Percentiles rank a stretch among this genome's conserved stretches.
Evolutionary conservation across 495 filamentous ascomycete species (phyloP).

Genomic region (Penicillium cataractarum): DNA sequence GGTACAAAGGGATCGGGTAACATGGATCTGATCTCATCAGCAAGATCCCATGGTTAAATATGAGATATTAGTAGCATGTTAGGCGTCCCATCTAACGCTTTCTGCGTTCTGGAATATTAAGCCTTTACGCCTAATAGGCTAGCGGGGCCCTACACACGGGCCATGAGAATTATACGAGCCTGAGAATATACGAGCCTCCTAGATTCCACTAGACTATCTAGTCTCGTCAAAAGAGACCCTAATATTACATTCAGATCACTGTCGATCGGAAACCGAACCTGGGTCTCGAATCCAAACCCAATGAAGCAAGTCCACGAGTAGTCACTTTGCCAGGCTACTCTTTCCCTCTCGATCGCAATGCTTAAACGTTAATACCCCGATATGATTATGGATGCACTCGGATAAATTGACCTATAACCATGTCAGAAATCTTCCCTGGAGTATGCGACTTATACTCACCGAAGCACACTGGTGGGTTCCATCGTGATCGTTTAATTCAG

Average conservation of each 20-base stretch:
- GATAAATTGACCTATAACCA: conserved; percentile 1
- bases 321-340: background rate
- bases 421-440: background rate
- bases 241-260: background rate
- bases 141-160: no score
- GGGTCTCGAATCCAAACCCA: background rate
- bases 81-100: no score
- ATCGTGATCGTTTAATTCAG: conserved; percentile 2
- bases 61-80: no score
- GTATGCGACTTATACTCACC: background rate
- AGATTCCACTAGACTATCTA: no score
- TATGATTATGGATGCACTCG: conserved; percentile 5
- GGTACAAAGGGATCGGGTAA: background rate
- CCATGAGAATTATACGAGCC: no score
- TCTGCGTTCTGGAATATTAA: no score
- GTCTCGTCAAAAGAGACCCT: no score
- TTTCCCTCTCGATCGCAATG: background rate
- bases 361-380: background rate
- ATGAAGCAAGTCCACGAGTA: no score
- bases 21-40: background rate
- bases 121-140: no score
- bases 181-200: no score
- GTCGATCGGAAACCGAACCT: background rate
- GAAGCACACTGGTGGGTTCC: conserved; percentile 4
- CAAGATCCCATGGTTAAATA: no score